phyloP scores from a whole-genome alignment of 805 yeast genomes.

The Cyberlindnera mrakii region DNA sequence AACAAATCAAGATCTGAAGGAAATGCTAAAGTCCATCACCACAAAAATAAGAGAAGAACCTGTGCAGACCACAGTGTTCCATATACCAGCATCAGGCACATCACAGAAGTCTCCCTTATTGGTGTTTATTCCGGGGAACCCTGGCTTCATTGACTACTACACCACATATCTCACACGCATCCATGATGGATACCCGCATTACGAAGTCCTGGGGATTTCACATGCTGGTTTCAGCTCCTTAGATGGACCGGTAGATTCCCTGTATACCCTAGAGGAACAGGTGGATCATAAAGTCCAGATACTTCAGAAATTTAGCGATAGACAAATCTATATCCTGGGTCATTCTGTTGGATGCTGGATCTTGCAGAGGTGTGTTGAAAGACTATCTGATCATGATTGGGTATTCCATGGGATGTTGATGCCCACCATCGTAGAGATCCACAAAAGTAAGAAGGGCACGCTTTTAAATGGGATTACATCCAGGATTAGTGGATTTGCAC shows the following conservation, averaged over 20 bases:
- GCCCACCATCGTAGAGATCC: constrained; percentile 64
- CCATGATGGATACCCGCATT: constrained; percentile 32
- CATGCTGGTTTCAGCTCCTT: constrained; percentile 49
- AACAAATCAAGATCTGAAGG: too few species aligned
- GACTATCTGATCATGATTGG: constrained; percentile 22
- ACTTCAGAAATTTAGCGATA: constrained; percentile 31
- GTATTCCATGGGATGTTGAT: constrained; percentile 54
- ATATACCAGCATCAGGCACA: not conserved
- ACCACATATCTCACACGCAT: constrained; percentile 44
- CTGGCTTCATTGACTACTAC: constrained; percentile 66
- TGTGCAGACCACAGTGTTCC: not conserved
- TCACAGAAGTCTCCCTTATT: constrained; percentile 30
- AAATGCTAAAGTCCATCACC: too few species aligned
- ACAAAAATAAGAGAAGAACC: too few species aligned
- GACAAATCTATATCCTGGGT: constrained; percentile 46
- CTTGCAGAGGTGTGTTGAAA: constrained; percentile 43
- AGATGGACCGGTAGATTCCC: constrained; percentile 14
- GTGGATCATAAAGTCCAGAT: constrained; percentile 49
- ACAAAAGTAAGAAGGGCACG: constrained; percentile 36
- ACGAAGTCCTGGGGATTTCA: constrained; percentile 54
- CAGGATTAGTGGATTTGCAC: constrained; percentile 25
- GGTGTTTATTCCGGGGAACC: constrained; percentile 70
- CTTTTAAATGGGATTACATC: constrained; percentile 23
- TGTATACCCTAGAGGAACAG: constrained; percentile 47
- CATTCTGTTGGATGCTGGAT: constrained; percentile 73